Evolutionary conservation across 129 eudicot genomes (phyloP).

Genomic region (Tagetes erecta): DNA sequence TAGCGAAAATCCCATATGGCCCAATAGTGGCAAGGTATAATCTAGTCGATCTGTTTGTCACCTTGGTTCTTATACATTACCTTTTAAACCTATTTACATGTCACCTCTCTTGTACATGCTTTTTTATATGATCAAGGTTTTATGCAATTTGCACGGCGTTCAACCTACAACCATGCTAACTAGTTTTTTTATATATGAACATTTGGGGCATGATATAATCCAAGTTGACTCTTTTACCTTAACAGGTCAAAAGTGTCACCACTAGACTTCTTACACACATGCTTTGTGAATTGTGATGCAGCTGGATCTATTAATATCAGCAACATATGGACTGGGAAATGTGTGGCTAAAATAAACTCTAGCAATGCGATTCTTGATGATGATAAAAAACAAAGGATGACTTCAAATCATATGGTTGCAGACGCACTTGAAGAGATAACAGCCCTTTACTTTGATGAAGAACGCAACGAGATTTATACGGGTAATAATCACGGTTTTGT

Average conservation of each 20-base stretch:
- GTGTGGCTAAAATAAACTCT: constrained; percentile 44
- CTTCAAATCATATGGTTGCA: constrained; percentile 33
- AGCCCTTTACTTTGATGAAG: constrained; percentile 50
- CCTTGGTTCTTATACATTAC: no score
- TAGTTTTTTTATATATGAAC: not conserved
- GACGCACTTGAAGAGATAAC: constrained; percentile 50
- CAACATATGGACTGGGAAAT: constrained; percentile 42
- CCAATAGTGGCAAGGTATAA: not conserved
- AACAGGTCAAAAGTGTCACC: not conserved
- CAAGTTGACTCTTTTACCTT: not conserved
- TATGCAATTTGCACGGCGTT: not conserved
- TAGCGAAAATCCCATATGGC: not conserved
- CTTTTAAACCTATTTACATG: no score
- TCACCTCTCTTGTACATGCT: no score
- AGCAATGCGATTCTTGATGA: constrained; percentile 19
- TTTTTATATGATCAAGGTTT: no score
- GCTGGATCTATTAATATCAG: constrained; percentile 48
- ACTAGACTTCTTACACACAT: not conserved
- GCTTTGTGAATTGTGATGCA: constrained; percentile 27
- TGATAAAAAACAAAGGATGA: constrained; percentile 15
- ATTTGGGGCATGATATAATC: not conserved
- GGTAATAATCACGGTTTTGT: constrained; percentile 46
- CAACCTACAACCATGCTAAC: not conserved
- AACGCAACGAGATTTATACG: constrained; percentile 44
- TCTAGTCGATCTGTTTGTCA: not conserved